A percentile compares a stretch with the other conserved stretches of the same genome.
phyloP scores from a whole-genome alignment of 2,329 filamentous ascomycete species.

The Venturiaceae sp. region DNA sequence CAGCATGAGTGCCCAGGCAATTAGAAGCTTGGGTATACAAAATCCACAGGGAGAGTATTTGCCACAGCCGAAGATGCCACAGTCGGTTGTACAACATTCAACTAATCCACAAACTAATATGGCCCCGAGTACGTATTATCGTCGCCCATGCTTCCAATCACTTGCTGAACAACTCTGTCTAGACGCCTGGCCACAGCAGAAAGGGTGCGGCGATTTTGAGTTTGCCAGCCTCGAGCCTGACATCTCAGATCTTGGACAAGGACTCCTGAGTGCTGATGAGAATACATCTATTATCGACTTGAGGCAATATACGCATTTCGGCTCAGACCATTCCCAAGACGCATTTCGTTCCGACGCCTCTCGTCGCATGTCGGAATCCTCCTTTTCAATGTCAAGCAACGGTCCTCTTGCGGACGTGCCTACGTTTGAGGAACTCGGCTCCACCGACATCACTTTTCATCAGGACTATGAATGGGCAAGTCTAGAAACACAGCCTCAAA shows the following conservation, averaged over 20 bases:
- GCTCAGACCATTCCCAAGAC: conserved; percentile 20
- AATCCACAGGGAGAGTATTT: conserved; percentile 8
- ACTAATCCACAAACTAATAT: conserved; percentile 3
- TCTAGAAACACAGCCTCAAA: conserved; percentile 61
- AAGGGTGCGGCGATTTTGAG: conserved; percentile 26
- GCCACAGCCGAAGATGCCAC: conserved; percentile 8
- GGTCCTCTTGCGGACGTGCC: conserved; percentile 56
- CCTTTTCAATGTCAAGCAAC: conserved; percentile 59
- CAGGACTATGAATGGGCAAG: conserved; percentile 38
- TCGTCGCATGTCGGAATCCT: conserved; percentile 61
- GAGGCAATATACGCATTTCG: conserved; percentile 21
- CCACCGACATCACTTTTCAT: conserved; percentile 59
- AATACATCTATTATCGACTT: conserved; percentile 30
- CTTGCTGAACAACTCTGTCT: neutral
- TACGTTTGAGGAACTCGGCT: conserved; percentile 62
- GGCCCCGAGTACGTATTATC: neutral
- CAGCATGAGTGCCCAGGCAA: neutral
- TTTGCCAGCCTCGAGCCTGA: conserved; percentile 29
- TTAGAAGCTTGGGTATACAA: neutral
- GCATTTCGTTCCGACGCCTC: conserved; percentile 38
- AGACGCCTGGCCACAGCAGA: conserved; percentile 26
- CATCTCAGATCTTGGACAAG: conserved; percentile 24
- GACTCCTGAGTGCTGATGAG: conserved; percentile 27
- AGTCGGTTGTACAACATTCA: neutral
- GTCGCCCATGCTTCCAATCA: neutral